phyloP scores from a whole-genome alignment of 2,329 filamentous ascomycete species.

The Madurella fahalii region DNA sequence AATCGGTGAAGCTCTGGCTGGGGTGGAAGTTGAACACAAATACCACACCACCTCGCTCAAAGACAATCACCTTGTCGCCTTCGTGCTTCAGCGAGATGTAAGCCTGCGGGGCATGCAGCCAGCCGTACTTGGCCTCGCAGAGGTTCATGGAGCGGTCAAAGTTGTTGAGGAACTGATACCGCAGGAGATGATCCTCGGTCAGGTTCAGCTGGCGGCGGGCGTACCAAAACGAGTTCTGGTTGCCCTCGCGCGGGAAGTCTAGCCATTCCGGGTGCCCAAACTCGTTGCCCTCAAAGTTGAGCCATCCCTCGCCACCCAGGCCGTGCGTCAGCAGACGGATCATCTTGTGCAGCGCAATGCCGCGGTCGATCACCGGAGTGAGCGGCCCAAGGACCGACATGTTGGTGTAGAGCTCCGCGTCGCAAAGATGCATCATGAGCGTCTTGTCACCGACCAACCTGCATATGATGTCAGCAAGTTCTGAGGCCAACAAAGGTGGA shows the following conservation, averaged over 20 bases:
- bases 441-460: conserved; percentile 96
- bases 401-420: conserved; percentile 95
- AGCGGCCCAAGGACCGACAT: conserved; percentile 86
- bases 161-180: conserved; percentile 87
- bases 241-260: conserved; percentile 92
- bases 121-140: conserved; percentile 83
- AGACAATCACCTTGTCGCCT: conserved; percentile 88
- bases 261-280: conserved; percentile 99
- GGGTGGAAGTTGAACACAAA: conserved; percentile 98
- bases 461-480: conserved; percentile 1
- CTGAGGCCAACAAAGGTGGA: background rate
- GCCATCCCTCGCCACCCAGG: conserved; percentile 90
- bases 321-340: conserved; percentile 89
- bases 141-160: conserved; percentile 92
- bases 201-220: conserved; percentile 91
- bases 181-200: conserved; percentile 76
- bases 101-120: conserved; percentile 80
- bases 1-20: conserved; percentile 80
- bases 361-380: conserved; percentile 83
- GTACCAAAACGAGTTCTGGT: conserved; percentile 91
- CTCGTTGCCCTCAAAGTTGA: conserved; percentile 98
- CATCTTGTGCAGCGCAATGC: conserved; percentile 94
- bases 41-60: conserved; percentile 83
- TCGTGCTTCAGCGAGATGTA: conserved; percentile 95
- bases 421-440: conserved; percentile 96